These are phyloP conservation scores for Psilocybe sp. DNA, from an alignment of 768 basidiomycete species.

Conservation along the genomic window DNA sequence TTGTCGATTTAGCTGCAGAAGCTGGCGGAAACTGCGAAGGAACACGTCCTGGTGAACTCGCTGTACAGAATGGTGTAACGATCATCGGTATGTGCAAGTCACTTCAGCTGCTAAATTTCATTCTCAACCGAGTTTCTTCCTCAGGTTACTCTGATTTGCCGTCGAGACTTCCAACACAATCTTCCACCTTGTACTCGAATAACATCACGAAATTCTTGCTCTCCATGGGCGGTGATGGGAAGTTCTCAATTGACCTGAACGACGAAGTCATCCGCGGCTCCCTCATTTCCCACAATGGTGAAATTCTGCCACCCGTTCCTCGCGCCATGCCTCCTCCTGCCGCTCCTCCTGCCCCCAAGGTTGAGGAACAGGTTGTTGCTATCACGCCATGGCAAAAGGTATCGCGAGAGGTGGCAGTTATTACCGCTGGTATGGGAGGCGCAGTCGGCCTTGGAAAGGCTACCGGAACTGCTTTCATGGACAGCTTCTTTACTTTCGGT, in stretches of 20 bases:
- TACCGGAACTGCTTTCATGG: slow-evolving; percentile 83
- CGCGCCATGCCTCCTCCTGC: slow-evolving; percentile 65
- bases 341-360: slow-evolving; percentile 44
- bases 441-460: slow-evolving; percentile 72
- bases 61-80: slow-evolving; percentile 72
- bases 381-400: slow-evolving; percentile 88
- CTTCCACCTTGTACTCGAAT: slow-evolving; percentile 87
- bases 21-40: slow-evolving; percentile 88
- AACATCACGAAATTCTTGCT: slow-evolving; percentile 89
- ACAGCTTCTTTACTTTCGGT: slow-evolving; percentile 85
- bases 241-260: slow-evolving; percentile 64
- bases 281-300: slow-evolving; percentile 68
- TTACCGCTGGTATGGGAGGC: slow-evolving; percentile 77
- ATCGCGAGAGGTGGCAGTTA: slow-evolving; percentile 66
- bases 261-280: slow-evolving; percentile 87
- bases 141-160: slow-evolving; percentile 82
- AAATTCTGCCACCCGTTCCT: slow-evolving; percentile 63
- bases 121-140: slow-evolving; percentile 2
- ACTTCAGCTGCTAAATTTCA: slow-evolving; percentile 2
- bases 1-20: slow-evolving; percentile 86
- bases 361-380: slow-evolving; percentile 49
- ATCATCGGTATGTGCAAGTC: slow-evolving; percentile 56
- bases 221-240: slow-evolving; percentile 65
- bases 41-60: slow-evolving; percentile 73
- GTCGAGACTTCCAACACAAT: slow-evolving; percentile 86